A percentile compares a stretch with the other conserved stretches of the same genome.
These are phyloP conservation scores for Penicillium taxi DNA, from an alignment of 495 filamentous ascomycete genomes.

Conservation along the genomic window DNA sequence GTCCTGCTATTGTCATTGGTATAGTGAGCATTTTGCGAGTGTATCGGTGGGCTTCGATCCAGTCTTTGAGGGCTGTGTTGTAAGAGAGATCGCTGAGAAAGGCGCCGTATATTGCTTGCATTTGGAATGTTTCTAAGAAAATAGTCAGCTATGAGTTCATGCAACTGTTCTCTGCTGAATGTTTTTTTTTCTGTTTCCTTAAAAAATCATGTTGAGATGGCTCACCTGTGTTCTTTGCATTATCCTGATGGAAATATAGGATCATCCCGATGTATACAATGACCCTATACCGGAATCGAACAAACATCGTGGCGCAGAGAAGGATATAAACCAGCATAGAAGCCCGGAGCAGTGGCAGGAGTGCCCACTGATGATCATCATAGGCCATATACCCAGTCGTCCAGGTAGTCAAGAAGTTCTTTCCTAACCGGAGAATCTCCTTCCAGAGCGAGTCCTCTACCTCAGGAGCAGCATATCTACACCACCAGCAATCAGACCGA, in stretches of 20 bases:
- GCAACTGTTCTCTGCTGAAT: too few species aligned
- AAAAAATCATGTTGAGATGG: too few species aligned
- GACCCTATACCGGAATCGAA: constrained; percentile 50
- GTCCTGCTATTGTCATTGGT: constrained; percentile 39
- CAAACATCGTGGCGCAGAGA: constrained; percentile 47
- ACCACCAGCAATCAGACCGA: constrained; percentile 52
- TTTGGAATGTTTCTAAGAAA: constrained; percentile 41
- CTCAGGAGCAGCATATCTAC: constrained; percentile 46
- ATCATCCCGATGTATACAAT: constrained; percentile 42
- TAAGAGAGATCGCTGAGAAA: constrained; percentile 56
- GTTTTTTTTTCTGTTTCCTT: too few species aligned
- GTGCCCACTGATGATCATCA: constrained; percentile 60
- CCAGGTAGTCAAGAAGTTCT: constrained; percentile 50
- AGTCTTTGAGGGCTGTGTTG: constrained; percentile 42
- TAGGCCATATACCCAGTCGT: constrained; percentile 51
- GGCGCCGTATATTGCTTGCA: constrained; percentile 58
- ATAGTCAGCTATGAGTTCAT: too few species aligned
- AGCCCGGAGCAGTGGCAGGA: constrained; percentile 53
- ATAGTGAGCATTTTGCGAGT: constrained; percentile 37
- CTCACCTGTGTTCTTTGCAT: constrained; percentile 23
- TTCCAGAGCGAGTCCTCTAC: constrained; percentile 26
- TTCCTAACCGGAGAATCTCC: constrained; percentile 36
- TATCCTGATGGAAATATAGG: constrained; percentile 46
- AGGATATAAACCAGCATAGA: constrained; percentile 55
- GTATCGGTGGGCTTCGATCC: constrained; percentile 40